Percentiles rank a stretch among this genome's conserved stretches.
These are phyloP conservation scores for Metarhizium rileyi DNA, from an alignment of 2,329 filamentous ascomycete genomes.

Conservation along the genomic window DNA sequence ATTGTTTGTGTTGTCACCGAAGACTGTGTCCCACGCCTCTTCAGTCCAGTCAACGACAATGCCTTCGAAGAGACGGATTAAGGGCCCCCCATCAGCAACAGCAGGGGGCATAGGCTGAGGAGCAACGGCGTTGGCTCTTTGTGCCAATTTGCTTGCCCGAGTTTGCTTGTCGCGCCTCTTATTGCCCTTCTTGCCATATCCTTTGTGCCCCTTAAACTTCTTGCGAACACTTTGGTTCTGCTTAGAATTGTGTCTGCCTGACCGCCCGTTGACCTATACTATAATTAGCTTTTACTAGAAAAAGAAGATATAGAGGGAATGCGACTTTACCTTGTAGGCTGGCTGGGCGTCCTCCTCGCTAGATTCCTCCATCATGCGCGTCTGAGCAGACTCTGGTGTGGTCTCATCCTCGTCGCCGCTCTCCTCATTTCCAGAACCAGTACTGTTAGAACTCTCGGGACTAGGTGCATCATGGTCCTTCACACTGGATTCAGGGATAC, in stretches of 20 bases:
- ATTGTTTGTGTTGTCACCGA: conserved; percentile 35
- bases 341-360: conserved; percentile 41
- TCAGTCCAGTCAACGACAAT: conserved; percentile 80
- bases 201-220: conserved; percentile 36
- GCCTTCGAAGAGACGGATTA: conserved; percentile 73
- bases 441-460: conserved; percentile 36
- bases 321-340: conserved; percentile 16
- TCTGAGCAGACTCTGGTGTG: conserved; percentile 25
- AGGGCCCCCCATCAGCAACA: conserved; percentile 42
- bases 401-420: conserved; percentile 41
- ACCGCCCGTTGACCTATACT: conserved; percentile 11
- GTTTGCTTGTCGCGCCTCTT: conserved; percentile 37
- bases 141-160: conserved; percentile 27
- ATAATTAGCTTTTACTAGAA: conserved; percentile 1
- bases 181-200: conserved; percentile 38
- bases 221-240: conserved; percentile 29
- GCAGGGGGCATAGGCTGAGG: conserved; percentile 28
- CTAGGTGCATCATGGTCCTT: conserved; percentile 40
- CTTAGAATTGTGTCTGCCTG: conserved; percentile 15
- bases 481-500: conserved; percentile 30
- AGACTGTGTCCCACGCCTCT: conserved; percentile 61
- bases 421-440: conserved; percentile 39
- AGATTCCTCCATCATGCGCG: conserved; percentile 50
- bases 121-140: conserved; percentile 20
- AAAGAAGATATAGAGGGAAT: neutral